Percentiles rank a stretch among this genome's conserved stretches.
phyloP scores from a whole-genome alignment of 805 yeast genomes.

The Spencermartinsiella europaea region DNA sequence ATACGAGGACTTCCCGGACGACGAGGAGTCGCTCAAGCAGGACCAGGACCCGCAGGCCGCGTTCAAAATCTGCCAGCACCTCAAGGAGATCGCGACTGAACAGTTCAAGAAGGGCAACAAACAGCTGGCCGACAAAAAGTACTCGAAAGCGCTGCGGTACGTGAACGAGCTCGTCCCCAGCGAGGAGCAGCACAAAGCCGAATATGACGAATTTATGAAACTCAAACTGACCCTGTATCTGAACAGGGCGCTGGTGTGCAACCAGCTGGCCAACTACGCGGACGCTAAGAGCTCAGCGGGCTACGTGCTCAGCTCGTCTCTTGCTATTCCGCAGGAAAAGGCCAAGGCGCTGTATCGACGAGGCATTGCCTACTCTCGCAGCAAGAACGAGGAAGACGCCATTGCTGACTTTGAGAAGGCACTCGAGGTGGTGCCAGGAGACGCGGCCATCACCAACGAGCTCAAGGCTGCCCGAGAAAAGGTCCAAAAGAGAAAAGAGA shows the following conservation, averaged over 20 bases:
- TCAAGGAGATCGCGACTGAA: constrained; percentile 75
- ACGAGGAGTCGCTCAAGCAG: constrained; percentile 61
- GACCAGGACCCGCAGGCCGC: constrained; percentile 58
- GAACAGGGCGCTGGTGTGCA: constrained; percentile 69
- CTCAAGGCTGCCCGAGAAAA: constrained; percentile 51
- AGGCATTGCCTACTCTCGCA: constrained; percentile 63
- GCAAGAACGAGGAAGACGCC: constrained; percentile 68
- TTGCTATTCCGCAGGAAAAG: constrained; percentile 55
- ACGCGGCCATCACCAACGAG: constrained; percentile 64
- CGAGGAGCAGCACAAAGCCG: constrained; percentile 30
- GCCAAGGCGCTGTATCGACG: constrained; percentile 87
- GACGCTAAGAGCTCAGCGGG: constrained; percentile 56
- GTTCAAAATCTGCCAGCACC: constrained; percentile 53
- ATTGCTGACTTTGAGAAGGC: constrained; percentile 63
- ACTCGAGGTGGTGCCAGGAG: constrained; percentile 56
- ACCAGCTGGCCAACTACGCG: constrained; percentile 54
- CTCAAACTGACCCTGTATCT: constrained; percentile 61
- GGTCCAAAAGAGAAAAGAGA: constrained; percentile 49
- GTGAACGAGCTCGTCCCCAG: constrained; percentile 70
- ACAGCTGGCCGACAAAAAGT: constrained; percentile 57
- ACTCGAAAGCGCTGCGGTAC: constrained; percentile 65
- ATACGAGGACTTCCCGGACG: constrained; percentile 70
- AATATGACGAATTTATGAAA: constrained; percentile 47
- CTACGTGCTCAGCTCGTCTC: constrained; percentile 55
- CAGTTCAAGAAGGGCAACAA: constrained; percentile 62